Evolutionary conservation across 2,329 filamentous ascomycete species (phyloP).

Genomic region (Colletotrichum sublineola): DNA sequence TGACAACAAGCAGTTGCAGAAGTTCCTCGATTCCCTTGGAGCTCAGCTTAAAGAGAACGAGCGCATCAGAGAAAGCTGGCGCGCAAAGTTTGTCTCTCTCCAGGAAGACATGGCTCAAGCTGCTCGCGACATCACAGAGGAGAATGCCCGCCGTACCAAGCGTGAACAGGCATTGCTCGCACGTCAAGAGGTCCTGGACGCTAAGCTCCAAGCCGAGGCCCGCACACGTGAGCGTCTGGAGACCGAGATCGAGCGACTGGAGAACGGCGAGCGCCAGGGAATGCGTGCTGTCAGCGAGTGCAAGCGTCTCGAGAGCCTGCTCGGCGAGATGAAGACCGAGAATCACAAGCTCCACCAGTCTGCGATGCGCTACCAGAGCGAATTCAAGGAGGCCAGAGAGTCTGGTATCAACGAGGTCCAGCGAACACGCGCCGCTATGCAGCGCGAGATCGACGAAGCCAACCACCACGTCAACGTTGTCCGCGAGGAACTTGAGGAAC

Average conservation of each 20-base stretch:
- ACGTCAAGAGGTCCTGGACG: conserved; percentile 83
- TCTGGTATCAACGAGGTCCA: conserved; percentile 84
- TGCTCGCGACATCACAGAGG: conserved; percentile 82
- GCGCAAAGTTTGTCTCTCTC: conserved; percentile 84
- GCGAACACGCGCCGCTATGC: conserved; percentile 81
- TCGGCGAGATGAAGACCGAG: conserved; percentile 72
- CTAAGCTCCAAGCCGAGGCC: conserved; percentile 80
- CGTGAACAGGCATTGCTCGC: conserved; percentile 84
- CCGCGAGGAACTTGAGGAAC: conserved; percentile 84
- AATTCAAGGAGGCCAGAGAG: conserved; percentile 87
- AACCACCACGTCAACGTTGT: conserved; percentile 89
- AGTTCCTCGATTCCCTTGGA: conserved; percentile 79
- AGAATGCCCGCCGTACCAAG: conserved; percentile 83
- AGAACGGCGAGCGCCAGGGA: conserved; percentile 73
- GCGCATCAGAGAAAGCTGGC: conserved; percentile 85
- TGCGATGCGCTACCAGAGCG: conserved; percentile 79
- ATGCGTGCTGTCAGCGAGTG: conserved; percentile 74
- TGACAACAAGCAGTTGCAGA: conserved; percentile 80
- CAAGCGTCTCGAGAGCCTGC: conserved; percentile 69
- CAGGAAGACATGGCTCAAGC: conserved; percentile 89
- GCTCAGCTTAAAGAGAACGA: conserved; percentile 89
- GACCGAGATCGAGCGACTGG: conserved; percentile 74
- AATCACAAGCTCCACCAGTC: conserved; percentile 80
- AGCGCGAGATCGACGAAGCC: conserved; percentile 84
- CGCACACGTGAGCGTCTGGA: conserved; percentile 77